These are phyloP conservation scores for Hura crepitans DNA, from an alignment of 441 rosid species.

Conservation along the genomic window DNA sequence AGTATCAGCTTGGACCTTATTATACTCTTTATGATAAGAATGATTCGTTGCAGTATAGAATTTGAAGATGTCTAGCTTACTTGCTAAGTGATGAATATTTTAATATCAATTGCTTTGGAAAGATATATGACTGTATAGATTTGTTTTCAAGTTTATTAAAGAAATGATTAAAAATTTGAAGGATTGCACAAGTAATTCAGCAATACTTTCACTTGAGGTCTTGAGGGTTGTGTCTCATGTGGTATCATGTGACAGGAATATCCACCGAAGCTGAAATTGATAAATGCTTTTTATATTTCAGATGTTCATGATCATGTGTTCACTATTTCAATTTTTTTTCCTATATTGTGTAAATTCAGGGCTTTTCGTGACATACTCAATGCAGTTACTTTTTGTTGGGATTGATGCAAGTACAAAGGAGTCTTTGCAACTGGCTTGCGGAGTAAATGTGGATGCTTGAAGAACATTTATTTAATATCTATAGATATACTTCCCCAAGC, in stretches of 20 bases:
- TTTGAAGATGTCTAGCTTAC: neutral
- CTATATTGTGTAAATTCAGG: neutral
- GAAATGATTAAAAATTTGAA: neutral
- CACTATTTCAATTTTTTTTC: neutral
- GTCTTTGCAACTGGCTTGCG: neutral
- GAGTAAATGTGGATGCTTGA: neutral
- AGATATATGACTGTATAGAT: neutral
- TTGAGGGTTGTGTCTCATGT: neutral
- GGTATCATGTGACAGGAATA: neutral
- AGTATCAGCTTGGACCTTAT: neutral
- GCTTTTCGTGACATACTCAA: neutral
- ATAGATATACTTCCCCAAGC: neutral
- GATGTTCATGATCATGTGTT: neutral
- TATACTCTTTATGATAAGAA: neutral
- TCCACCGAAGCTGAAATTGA: neutral
- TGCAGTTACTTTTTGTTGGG: conserved; percentile 1
- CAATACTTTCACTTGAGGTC: neutral
- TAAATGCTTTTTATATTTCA: conserved; percentile 4
- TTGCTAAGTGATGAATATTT: neutral
- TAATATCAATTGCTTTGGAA: neutral
- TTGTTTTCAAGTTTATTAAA: neutral
- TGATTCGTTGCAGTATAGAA: neutral
- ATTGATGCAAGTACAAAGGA: neutral
- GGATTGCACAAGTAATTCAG: neutral
- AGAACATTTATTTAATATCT: neutral